Evolutionary conservation across 441 rosid species (phyloP), one percentile per base, ranked within the genome.

Genomic region (Gossypium gossypioides): DNA sequence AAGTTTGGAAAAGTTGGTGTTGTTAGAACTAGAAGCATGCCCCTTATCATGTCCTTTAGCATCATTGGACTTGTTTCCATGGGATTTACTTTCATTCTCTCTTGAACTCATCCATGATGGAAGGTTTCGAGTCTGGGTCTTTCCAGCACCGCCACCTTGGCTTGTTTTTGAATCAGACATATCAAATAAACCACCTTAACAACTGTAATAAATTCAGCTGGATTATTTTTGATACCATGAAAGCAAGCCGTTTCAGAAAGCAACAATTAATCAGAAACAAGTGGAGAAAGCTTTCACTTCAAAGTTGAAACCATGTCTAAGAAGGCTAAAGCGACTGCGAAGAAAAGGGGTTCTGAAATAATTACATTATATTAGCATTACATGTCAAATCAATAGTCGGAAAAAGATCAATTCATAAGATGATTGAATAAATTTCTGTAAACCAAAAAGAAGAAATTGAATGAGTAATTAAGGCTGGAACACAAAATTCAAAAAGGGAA

Each of bases 31-130:
- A 0, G 54, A 22, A 12, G 2, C 50, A 12, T 13, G 29, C 24
- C 60, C 51, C 71, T 68, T 76, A 19, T 72, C 74, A 32, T 72
- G 59, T 37, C 73, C 59, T 2, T 63, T 50, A 54, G 76, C 74
- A 69, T 80, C 85, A 25, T 70, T 82, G 24, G 74, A 72, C 58
- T 78, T 77, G 74, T 85, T 81, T 72, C 76, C 78, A 44, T 55
- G 57, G 65, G 78, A 59, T 46, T 70, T 75, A 67, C 74, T 67
- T 6, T 40, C 73, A 40, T 72, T 63, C 44, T 78, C 86, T 51
- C 80, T 77, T 12, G 89, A 81, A 79, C 80, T 81, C 92, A 86
- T 91, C 98, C 97, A 91, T 59, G 94, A 87, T 29, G 98, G 97
- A 85, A 90, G 94, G 81, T 77, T 86, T 37, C 93, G 87, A 74